Evolutionary conservation across 1,284 basidiomycete genomes (phyloP).

Genomic region (Melanopsichium pennsylvanicum): DNA sequence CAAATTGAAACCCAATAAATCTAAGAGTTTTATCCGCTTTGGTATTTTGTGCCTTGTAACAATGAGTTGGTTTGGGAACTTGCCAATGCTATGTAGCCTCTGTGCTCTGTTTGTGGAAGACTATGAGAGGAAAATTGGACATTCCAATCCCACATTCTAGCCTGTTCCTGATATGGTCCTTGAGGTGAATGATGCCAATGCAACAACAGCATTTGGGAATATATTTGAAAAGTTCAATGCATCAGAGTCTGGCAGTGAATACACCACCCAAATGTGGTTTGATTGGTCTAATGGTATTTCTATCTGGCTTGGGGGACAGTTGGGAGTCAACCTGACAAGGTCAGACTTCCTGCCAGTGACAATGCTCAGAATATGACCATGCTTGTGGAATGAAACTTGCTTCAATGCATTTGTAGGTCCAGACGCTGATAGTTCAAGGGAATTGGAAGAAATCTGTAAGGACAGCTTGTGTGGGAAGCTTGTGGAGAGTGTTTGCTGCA

Average conservation of each 20-base stretch:
- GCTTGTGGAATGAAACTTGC: no score
- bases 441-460: no score
- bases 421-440: no score
- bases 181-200: slow-evolving; percentile 50
- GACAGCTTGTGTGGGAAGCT: no score
- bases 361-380: slow-evolving; percentile 16
- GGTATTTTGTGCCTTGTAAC: no score
- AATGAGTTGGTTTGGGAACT: slow-evolving; percentile 75
- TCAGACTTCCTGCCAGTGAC: slow-evolving; percentile 35
- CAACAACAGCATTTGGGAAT: slow-evolving; percentile 31
- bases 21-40: no score
- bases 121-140: slow-evolving; percentile 75
- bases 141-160: slow-evolving; percentile 73
- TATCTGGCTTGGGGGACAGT: slow-evolving; percentile 36
- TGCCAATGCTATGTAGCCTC: slow-evolving; percentile 82
- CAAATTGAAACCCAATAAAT: no score
- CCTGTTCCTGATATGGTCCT: slow-evolving; percentile 27
- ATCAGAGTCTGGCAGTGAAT: slow-evolving; percentile 77
- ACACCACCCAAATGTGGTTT: slow-evolving; percentile 74
- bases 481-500: no score
- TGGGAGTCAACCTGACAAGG: slow-evolving; percentile 40
- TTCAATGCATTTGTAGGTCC: no score
- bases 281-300: slow-evolving; percentile 48
- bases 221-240: slow-evolving; percentile 82
- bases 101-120: slow-evolving; percentile 84